Percentiles rank a stretch among this genome's conserved stretches.
These are phyloP conservation scores for Luffa acutangula DNA, from an alignment of 306 rosid genomes.

Conservation along the genomic window DNA sequence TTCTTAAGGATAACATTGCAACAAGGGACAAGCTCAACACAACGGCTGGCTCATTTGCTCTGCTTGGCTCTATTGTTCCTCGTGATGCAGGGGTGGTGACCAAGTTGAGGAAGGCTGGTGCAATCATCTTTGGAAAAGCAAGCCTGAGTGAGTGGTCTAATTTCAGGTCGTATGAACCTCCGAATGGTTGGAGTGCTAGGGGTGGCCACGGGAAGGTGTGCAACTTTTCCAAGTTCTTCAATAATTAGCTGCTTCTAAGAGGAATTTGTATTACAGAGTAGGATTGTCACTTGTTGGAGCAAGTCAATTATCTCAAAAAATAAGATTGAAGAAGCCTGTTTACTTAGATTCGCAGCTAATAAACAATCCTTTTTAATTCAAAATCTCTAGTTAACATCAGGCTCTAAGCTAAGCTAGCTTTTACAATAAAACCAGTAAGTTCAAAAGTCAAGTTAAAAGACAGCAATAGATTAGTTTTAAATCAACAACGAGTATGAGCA, in stretches of 20 bases:
- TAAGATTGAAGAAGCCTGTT: background rate
- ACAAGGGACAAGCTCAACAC: background rate
- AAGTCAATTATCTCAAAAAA: background rate
- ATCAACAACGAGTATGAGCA: background rate
- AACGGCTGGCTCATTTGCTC: background rate
- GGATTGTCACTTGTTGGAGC: background rate
- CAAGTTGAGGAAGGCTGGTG: background rate
- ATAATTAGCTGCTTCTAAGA: background rate
- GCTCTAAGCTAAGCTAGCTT: background rate
- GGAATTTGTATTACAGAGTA: background rate
- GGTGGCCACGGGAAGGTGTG: background rate
- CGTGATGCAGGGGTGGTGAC: background rate
- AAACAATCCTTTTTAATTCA: background rate
- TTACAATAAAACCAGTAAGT: too few species aligned
- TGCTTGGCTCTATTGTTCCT: background rate
- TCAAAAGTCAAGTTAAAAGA: background rate
- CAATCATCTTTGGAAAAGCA: background rate
- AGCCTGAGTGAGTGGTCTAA: background rate
- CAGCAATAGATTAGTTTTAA: background rate
- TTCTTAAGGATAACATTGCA: background rate
- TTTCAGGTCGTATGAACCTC: background rate
- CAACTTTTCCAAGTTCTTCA: background rate
- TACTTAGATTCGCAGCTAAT: background rate
- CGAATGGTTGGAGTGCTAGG: background rate
- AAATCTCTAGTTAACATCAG: background rate